Percentiles rank a stretch among this genome's conserved stretches.
Conservation (phyloP, 2,329 filamentous ascomycete genomes). For the Curvularia spicifera region DNA sequence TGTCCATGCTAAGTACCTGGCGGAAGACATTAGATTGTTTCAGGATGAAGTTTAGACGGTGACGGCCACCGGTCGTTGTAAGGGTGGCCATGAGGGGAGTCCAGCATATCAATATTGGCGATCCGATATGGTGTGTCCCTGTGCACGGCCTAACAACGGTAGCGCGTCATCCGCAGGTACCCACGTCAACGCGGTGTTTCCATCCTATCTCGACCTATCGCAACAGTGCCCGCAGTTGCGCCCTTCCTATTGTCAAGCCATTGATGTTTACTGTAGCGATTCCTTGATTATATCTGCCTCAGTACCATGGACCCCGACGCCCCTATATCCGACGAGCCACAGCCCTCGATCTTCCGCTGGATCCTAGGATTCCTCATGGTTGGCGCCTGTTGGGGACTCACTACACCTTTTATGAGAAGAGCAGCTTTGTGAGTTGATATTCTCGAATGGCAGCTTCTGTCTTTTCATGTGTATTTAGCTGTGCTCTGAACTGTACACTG, state of each 20-base stretch:
- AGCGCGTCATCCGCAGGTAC: constrained; percentile 5
- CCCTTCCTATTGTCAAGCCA: not conserved
- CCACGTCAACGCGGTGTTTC: not conserved
- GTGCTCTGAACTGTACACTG: not conserved
- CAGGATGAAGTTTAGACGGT: not conserved
- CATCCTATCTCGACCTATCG: not conserved
- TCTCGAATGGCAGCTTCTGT: not conserved
- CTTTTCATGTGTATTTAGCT: not conserved
- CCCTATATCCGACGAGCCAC: constrained; percentile 31
- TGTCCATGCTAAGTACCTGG: not conserved
- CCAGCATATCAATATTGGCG: not conserved
- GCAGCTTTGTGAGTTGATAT: constrained; percentile 67
- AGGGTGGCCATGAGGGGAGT: not conserved
- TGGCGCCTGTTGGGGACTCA: constrained; percentile 90
- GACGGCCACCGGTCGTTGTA: not conserved
- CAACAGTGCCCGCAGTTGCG: not conserved
- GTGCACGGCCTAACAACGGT: constrained; percentile 4
- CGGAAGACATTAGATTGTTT: not conserved
- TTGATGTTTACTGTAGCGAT: not conserved
- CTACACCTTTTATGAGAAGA: constrained; percentile 84
- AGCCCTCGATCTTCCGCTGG: constrained; percentile 72
- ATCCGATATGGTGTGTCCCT: constrained; percentile 10
- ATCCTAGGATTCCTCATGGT: constrained; percentile 88
- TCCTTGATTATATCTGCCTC: not conserved
- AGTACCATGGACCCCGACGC: constrained; percentile 41